These are phyloP conservation scores for Dendryphion nanum DNA, from an alignment of 2,329 filamentous ascomycete species.

Conservation along the genomic window DNA sequence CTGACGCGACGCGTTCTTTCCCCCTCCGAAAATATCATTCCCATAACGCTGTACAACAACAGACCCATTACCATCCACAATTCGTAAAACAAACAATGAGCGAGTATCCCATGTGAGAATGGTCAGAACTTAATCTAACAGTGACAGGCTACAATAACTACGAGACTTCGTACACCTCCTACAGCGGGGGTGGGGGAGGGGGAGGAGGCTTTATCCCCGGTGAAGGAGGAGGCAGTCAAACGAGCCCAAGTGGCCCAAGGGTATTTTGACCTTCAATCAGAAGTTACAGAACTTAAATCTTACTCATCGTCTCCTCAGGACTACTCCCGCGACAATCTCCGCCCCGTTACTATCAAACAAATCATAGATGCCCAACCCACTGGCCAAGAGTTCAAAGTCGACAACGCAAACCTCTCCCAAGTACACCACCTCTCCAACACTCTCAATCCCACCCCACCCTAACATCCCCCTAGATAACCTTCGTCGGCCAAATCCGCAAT, in stretches of 20 bases:
- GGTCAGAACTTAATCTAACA: conserved; percentile 14
- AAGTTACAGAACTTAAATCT: too few relatives aligned
- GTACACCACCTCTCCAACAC: conserved; percentile 28
- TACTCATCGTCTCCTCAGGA: conserved; percentile 45
- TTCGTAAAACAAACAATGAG: too few relatives aligned
- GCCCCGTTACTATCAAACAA: conserved; percentile 95
- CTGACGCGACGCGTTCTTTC: too few relatives aligned
- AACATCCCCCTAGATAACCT: conserved; percentile 61
- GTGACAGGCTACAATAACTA: conserved; percentile 35
- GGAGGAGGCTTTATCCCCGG: conserved; percentile 62
- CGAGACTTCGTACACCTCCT: conserved; percentile 55
- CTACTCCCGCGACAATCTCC: conserved; percentile 79
- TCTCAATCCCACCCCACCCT: conserved; percentile 6
- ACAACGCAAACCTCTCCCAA: conserved; percentile 68
- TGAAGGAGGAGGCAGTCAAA: conserved; percentile 47
- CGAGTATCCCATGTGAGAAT: too few relatives aligned
- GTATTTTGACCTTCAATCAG: conserved; percentile 10
- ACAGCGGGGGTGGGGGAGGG: conserved; percentile 54
- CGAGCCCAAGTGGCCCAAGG: conserved; percentile 41
- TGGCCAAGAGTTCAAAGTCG: conserved; percentile 78
- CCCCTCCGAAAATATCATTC: too few relatives aligned
- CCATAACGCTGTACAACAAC: too few relatives aligned
- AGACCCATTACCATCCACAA: too few relatives aligned
- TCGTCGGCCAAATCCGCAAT: conserved; percentile 87
- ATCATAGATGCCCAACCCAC: conserved; percentile 75